A percentile compares a stretch with the other conserved stretches of the same genome.
phyloP scores from a whole-genome alignment of 2,329 filamentous ascomycete species.

The Diaporthe sp. region DNA sequence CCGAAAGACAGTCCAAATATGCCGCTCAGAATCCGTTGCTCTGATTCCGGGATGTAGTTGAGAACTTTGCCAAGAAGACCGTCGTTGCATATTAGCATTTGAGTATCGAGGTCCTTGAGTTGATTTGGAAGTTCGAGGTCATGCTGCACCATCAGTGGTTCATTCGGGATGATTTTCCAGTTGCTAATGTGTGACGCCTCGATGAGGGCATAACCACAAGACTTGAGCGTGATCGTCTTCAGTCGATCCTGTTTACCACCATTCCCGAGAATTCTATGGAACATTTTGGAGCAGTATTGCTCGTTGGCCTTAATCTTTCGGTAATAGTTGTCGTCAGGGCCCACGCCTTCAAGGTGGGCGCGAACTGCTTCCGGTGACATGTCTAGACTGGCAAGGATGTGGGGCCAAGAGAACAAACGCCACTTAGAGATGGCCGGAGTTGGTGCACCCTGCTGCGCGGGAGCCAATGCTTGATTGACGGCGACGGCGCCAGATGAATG shows the following conservation, averaged over 20 bases:
- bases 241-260: conserved; percentile 42
- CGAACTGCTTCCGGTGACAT: conserved; percentile 47
- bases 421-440: conserved; percentile 36
- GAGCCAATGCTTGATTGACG: not conserved
- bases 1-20: conserved; percentile 50
- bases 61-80: conserved; percentile 48
- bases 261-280: conserved; percentile 41
- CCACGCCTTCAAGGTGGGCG: not conserved
- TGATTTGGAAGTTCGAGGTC: conserved; percentile 26
- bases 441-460: not conserved
- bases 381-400: conserved; percentile 51
- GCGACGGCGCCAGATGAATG: conserved; percentile 13
- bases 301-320: not conserved
- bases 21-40: conserved; percentile 43
- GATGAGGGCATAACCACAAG: conserved; percentile 69
- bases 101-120: conserved; percentile 34
- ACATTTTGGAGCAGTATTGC: conserved; percentile 36
- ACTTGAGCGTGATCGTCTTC: conserved; percentile 61
- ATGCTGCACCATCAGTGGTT: conserved; percentile 36
- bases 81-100: conserved; percentile 51
- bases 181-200: conserved; percentile 49
- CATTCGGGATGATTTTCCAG: conserved; percentile 44
- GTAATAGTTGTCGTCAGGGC: conserved; percentile 5
- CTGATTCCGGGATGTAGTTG: conserved; percentile 43
- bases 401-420: conserved; percentile 51